A percentile compares a stretch with the other conserved stretches of the same genome.
Evolutionary conservation across 495 filamentous ascomycete genomes (phyloP).

Genomic region (Chaetomium fimeti): DNA sequence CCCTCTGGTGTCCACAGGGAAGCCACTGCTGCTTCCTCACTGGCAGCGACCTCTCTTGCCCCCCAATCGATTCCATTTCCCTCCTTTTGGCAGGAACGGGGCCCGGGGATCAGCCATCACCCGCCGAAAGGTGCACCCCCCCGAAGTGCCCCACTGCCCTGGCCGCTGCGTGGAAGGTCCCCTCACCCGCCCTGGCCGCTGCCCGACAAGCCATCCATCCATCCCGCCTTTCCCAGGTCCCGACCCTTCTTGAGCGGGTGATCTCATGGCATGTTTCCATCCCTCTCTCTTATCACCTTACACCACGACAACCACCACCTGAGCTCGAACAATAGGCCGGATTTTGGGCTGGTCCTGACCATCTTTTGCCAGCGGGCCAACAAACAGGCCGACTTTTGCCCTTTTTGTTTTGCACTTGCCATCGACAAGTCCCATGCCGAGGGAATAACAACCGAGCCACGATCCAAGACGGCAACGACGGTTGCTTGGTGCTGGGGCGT

Average conservation of each 20-base stretch:
- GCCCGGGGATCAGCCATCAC: conserved; percentile 15
- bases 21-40: not conserved
- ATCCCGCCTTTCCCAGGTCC: not conserved
- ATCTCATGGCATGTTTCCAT: conserved; percentile 22
- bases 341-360: conserved; percentile 36
- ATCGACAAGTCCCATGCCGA: conserved; percentile 11
- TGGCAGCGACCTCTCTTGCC: not conserved
- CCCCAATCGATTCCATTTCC: conserved; percentile 3
- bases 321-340: conserved; percentile 28
- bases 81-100: conserved; percentile 12
- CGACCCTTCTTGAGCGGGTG: conserved; percentile 17
- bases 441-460: conserved; percentile 13
- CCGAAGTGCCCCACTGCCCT: conserved; percentile 5
- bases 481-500: conserved; percentile 28
- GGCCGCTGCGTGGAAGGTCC: not conserved
- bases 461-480: conserved; percentile 15
- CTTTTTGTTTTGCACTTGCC: conserved; percentile 6
- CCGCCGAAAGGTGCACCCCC: not conserved
- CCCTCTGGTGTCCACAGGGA: conserved; percentile 13
- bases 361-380: conserved; percentile 24
- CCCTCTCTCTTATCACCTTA: conserved; percentile 23
- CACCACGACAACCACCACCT: conserved; percentile 23
- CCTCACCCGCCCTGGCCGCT: conserved; percentile 29
- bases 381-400: conserved; percentile 24
- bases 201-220: conserved; percentile 26